phyloP scores from a whole-genome alignment of 345 rosid species.

The Alliaria petiolata region DNA sequence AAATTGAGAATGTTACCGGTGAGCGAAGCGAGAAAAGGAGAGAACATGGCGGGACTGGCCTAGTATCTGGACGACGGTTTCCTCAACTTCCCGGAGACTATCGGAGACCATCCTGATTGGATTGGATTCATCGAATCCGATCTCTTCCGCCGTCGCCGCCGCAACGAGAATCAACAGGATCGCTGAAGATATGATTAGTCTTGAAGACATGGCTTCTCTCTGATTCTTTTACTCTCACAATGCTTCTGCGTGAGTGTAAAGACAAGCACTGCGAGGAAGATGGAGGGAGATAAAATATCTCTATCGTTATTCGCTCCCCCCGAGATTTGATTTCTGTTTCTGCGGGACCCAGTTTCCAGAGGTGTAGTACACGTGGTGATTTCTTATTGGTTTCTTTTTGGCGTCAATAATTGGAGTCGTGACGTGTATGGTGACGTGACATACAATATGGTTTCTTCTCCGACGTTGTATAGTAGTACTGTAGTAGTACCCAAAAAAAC shows the following conservation, averaged over 20 bases:
- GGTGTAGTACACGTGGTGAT: neutral
- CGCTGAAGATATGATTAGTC: constrained; percentile 7
- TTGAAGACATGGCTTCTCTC: constrained; percentile 37
- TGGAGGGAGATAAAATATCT: neutral
- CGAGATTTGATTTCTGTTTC: neutral
- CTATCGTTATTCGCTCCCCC: neutral
- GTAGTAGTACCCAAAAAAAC: too few species aligned
- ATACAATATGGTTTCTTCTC: neutral
- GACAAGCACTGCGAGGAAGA: neutral
- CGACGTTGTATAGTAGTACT: too few species aligned
- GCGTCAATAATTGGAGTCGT: neutral
- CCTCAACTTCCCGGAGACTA: constrained; percentile 50
- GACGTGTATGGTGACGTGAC: neutral
- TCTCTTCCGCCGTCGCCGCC: constrained; percentile 32
- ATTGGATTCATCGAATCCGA: constrained; percentile 54
- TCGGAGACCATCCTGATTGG: constrained; percentile 62
- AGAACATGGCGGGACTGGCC: constrained; percentile 52
- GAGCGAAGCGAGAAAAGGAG: constrained; percentile 70
- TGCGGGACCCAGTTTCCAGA: neutral
- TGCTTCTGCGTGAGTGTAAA: neutral
- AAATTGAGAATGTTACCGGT: constrained; percentile 40
- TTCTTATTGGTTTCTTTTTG: neutral
- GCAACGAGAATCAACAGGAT: constrained; percentile 32
- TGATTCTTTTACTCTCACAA: neutral
- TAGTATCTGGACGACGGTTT: constrained; percentile 46